Conservation (phyloP, 495 filamentous ascomycete species). For the Pyrenopolyporus hunteri region DNA sequence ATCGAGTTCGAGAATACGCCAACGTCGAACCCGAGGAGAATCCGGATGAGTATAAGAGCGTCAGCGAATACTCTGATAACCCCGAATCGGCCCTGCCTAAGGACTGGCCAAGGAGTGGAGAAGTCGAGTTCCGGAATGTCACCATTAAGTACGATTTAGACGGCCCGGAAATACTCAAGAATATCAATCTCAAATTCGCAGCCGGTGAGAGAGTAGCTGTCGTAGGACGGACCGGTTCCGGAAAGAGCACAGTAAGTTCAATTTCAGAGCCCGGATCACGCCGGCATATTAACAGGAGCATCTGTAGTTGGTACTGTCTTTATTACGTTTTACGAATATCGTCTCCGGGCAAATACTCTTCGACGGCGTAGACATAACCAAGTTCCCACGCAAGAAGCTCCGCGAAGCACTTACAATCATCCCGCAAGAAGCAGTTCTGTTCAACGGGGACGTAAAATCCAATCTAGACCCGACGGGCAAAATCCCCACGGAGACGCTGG, state of each 20-base stretch:
- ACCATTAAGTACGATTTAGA: slow-evolving; percentile 56
- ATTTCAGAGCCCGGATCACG: background rate
- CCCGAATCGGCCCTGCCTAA: slow-evolving; percentile 41
- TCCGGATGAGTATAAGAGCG: slow-evolving; percentile 31
- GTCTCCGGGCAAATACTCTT: slow-evolving; percentile 56
- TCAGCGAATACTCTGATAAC: slow-evolving; percentile 37
- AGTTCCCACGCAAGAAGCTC: slow-evolving; percentile 55
- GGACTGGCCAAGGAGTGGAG: slow-evolving; percentile 55
- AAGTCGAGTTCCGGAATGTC: slow-evolving; percentile 57
- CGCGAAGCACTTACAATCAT: slow-evolving; percentile 61
- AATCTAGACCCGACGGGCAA: slow-evolving; percentile 59
- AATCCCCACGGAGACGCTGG: slow-evolving; percentile 47
- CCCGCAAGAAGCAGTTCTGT: slow-evolving; percentile 63
- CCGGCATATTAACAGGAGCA: slow-evolving; percentile 23
- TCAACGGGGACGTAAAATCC: slow-evolving; percentile 56
- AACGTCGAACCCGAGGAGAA: slow-evolving; percentile 54
- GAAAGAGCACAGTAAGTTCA: slow-evolving; percentile 59
- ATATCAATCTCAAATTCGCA: slow-evolving; percentile 56
- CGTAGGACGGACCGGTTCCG: slow-evolving; percentile 63
- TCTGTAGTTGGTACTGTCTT: slow-evolving; percentile 52
- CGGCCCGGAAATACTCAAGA: slow-evolving; percentile 56
- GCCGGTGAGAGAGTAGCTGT: slow-evolving; percentile 62
- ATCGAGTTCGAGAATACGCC: slow-evolving; percentile 57
- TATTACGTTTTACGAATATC: slow-evolving; percentile 62
- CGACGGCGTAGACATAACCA: slow-evolving; percentile 59